These are phyloP conservation scores for Naganishia kalamii DNA, from an alignment of 768 basidiomycete genomes.

Conservation along the genomic window DNA sequence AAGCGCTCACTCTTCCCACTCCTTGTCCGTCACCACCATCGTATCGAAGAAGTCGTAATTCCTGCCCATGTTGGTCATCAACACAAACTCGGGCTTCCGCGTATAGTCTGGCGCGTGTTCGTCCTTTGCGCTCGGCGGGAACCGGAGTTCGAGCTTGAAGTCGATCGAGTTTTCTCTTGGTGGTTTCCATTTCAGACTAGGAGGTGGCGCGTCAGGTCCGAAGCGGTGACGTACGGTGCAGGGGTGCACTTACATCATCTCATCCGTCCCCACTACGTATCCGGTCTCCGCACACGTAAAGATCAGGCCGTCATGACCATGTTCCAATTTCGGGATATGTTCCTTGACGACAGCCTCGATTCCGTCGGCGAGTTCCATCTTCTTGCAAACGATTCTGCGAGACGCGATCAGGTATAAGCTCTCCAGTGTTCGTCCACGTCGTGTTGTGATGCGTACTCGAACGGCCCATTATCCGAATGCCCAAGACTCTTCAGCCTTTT, in stretches of 20 bases:
- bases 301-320: conserved; percentile 91
- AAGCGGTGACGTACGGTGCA: not conserved
- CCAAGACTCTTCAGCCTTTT: conserved; percentile 54
- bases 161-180: conserved; percentile 97
- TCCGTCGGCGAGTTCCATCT: conserved; percentile 77
- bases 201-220: not conserved
- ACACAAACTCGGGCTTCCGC: conserved; percentile 76
- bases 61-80: conserved; percentile 55
- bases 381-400: conserved; percentile 74
- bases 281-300: conserved; percentile 84
- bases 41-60: conserved; percentile 75
- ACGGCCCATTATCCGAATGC: conserved; percentile 59
- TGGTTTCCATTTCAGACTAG: conserved; percentile 96
- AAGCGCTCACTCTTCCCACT: conserved; percentile 78
- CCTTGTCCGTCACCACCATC: conserved; percentile 75
- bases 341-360: conserved; percentile 76
- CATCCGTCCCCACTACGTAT: conserved; percentile 76
- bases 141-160: conserved; percentile 90
- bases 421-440: not conserved
- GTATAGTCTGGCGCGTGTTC: conserved; percentile 65
- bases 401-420: not conserved
- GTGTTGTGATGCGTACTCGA: conserved; percentile 60
- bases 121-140: conserved; percentile 61
- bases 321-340: conserved; percentile 77
- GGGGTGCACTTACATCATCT: conserved; percentile 63